Percentiles rank a stretch among this genome's conserved stretches.
These are phyloP conservation scores for Candida boleticola DNA, from an alignment of 805 yeast genomes.

Conservation along the genomic window DNA sequence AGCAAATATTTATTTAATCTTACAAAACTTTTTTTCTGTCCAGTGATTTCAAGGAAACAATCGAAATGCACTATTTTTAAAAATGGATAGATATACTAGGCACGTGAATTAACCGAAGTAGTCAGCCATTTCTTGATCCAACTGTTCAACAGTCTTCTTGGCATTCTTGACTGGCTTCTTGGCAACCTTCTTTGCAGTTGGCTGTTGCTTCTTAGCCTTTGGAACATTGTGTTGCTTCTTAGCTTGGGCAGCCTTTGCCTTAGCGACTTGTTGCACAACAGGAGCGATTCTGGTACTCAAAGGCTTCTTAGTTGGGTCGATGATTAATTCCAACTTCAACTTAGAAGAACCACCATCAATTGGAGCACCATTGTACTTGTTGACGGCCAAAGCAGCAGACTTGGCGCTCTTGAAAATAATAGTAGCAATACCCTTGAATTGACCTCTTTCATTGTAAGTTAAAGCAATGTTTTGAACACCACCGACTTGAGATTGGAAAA, in stretches of 20 bases:
- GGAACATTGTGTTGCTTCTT: constrained; percentile 12
- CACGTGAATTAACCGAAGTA: constrained; percentile 71
- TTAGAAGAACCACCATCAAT: constrained; percentile 82
- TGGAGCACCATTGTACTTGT: constrained; percentile 87
- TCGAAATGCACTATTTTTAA: no score
- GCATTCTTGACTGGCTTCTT: constrained; percentile 38
- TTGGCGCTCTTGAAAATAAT: constrained; percentile 69
- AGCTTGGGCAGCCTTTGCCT: constrained; percentile 25
- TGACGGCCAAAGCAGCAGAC: constrained; percentile 75
- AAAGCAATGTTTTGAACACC: constrained; percentile 70
- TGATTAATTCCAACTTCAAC: constrained; percentile 76
- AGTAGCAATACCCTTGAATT: constrained; percentile 89
- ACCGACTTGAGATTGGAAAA: constrained; percentile 85
- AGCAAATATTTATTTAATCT: no score
- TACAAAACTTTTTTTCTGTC: no score
- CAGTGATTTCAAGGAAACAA: no score
- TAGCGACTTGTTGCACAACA: constrained; percentile 29
- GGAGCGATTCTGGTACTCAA: constrained; percentile 71
- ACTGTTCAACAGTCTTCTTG: constrained; percentile 82
- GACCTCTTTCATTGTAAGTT: constrained; percentile 83
- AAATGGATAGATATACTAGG: no score
- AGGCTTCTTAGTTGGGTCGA: constrained; percentile 79
- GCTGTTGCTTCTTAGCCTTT: constrained; percentile 1
- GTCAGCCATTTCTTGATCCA: constrained; percentile 98
- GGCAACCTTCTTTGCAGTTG: constrained; percentile 13